A percentile compares a stretch with the other conserved stretches of the same genome.
Conservation (phyloP, 1,284 basidiomycete genomes). For the Psilocybe mexicana region DNA sequence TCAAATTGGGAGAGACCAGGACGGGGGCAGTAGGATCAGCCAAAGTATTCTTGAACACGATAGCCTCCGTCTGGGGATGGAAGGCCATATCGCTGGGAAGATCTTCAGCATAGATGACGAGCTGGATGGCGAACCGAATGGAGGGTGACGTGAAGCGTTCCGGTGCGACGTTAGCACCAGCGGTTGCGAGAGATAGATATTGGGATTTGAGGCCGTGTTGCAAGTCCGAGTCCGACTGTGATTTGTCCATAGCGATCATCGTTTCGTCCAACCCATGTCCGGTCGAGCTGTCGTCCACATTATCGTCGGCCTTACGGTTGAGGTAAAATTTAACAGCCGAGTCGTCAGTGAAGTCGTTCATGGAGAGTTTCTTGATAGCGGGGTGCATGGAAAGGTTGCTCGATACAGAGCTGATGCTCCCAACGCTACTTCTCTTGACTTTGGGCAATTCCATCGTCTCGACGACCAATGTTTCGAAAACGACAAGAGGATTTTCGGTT, state of each 20-base stretch:
- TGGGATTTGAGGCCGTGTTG: constrained; percentile 30
- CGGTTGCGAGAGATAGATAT: constrained; percentile 47
- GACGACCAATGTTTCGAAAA: constrained; percentile 85
- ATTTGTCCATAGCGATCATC: constrained; percentile 43
- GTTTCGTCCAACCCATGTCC: constrained; percentile 54
- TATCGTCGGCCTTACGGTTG: constrained; percentile 54
- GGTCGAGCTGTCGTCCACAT: constrained; percentile 31
- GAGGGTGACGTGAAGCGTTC: constrained; percentile 81
- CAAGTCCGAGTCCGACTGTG: constrained; percentile 28
- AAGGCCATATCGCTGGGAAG: constrained; percentile 93
- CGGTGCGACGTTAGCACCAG: constrained; percentile 49
- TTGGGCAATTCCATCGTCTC: constrained; percentile 79
- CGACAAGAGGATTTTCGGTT: constrained; percentile 78
- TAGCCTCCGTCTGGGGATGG: constrained; percentile 88
- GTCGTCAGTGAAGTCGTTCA: constrained; percentile 98
- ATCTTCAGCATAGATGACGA: constrained; percentile 86
- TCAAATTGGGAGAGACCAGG: constrained; percentile 55
- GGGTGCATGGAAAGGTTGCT: constrained; percentile 93
- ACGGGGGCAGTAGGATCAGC: constrained; percentile 50
- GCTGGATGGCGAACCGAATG: constrained; percentile 81
- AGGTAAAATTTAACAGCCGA: constrained; percentile 96
- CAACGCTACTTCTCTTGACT: constrained; percentile 90
- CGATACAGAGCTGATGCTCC: constrained; percentile 89
- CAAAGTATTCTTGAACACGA: constrained; percentile 77
- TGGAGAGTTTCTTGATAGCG: constrained; percentile 87